phyloP scores from a whole-genome alignment of 768 basidiomycete genomes.

The Gloeopeniophorella convolvens region DNA sequence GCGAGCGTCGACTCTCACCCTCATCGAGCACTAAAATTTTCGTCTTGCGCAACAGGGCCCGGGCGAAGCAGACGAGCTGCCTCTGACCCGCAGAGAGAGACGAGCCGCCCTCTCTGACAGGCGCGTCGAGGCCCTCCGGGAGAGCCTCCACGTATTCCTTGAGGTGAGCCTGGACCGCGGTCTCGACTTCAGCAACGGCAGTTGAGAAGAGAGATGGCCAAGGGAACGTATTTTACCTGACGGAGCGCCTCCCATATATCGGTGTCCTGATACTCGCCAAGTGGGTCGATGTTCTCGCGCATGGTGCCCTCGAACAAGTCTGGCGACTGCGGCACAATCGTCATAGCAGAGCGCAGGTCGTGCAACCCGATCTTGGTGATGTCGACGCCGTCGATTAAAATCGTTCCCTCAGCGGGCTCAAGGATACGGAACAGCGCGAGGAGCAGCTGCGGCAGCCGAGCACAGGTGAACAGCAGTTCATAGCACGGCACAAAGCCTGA shows the following conservation, averaged over 20 bases:
- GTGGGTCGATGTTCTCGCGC: slow-evolving; percentile 86
- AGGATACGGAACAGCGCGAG: slow-evolving; percentile 74
- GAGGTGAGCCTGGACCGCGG: slow-evolving; percentile 45
- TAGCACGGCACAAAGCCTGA: background rate
- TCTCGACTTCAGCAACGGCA: background rate
- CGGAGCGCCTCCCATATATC: slow-evolving; percentile 86
- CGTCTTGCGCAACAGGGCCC: slow-evolving; percentile 76
- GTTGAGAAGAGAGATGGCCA: background rate
- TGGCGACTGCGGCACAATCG: slow-evolving; percentile 40
- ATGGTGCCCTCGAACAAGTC: slow-evolving; percentile 61
- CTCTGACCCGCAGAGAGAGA: slow-evolving; percentile 82
- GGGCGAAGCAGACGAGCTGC: slow-evolving; percentile 84
- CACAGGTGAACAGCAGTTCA: background rate
- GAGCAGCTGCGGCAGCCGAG: slow-evolving; percentile 37
- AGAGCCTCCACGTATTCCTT: slow-evolving; percentile 62
- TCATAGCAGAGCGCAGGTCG: slow-evolving; percentile 68
- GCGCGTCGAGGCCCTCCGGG: slow-evolving; percentile 63
- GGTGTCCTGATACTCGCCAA: slow-evolving; percentile 62
- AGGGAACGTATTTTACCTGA: slow-evolving; percentile 37
- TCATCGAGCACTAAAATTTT: slow-evolving; percentile 93
- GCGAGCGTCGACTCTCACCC: slow-evolving; percentile 36
- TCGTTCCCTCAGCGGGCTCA: slow-evolving; percentile 61
- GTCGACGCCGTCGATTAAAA: slow-evolving; percentile 69
- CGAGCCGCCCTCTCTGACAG: slow-evolving; percentile 70
- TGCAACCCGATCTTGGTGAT: slow-evolving; percentile 70